These are phyloP conservation scores for Fusarium foetens DNA, from an alignment of 2,329 filamentous ascomycete species.

Conservation along the genomic window DNA sequence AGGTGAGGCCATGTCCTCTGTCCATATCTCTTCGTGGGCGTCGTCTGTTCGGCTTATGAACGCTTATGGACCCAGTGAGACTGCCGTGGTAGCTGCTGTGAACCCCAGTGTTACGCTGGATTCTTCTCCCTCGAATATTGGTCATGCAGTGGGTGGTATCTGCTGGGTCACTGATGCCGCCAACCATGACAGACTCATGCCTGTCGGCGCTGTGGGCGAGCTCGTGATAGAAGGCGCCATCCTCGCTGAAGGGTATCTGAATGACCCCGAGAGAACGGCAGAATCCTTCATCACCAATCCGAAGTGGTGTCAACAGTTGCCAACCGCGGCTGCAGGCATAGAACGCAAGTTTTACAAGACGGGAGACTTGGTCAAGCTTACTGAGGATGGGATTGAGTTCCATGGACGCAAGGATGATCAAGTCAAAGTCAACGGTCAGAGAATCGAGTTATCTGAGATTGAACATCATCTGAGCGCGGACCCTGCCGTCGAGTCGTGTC, in stretches of 20 bases:
- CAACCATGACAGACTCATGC: conserved; percentile 41
- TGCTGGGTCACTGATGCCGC: conserved; percentile 43
- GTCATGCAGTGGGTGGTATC: conserved; percentile 19
- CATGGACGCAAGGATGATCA: conserved; percentile 48
- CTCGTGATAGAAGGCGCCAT: conserved; percentile 51
- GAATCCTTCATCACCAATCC: conserved; percentile 41
- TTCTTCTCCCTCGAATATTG: conserved; percentile 32
- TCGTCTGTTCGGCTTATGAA: conserved; percentile 32
- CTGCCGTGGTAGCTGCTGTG: conserved; percentile 29
- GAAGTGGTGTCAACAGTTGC: conserved; percentile 9
- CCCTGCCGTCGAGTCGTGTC: conserved; percentile 11
- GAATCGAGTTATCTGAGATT: conserved; percentile 47
- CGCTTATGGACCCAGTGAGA: conserved; percentile 38
- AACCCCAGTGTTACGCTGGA: not conserved
- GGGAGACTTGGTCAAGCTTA: conserved; percentile 38
- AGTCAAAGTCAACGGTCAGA: conserved; percentile 49
- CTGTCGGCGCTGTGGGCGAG: conserved; percentile 48
- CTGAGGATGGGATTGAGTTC: conserved; percentile 38
- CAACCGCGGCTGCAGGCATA: accelerated
- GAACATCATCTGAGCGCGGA: conserved; percentile 41
- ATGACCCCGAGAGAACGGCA: conserved; percentile 48
- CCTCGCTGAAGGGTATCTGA: conserved; percentile 62
- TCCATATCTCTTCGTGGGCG: conserved; percentile 29
- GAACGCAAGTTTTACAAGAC: conserved; percentile 35
- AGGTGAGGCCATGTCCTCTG: conserved; percentile 38